These are phyloP conservation scores for Lachnum nothofagi DNA, from an alignment of 2,329 filamentous ascomycete species.

Conservation along the genomic window DNA sequence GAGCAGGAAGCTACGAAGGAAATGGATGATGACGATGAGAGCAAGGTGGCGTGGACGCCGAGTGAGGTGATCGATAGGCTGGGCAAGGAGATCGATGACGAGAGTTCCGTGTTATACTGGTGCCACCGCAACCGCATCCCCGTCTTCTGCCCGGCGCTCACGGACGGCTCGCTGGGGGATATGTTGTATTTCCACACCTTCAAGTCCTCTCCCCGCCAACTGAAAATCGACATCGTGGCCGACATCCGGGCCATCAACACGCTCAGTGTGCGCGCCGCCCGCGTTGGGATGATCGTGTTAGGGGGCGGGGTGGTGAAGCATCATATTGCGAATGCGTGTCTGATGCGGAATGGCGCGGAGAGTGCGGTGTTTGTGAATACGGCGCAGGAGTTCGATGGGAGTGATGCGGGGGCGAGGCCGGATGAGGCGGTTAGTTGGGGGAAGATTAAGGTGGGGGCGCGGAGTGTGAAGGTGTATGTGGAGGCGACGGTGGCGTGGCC, in stretches of 20 bases:
- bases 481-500: too few relatives aligned
- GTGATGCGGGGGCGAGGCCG: conserved; percentile 87
- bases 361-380: conserved; percentile 98
- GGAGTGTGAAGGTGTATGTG: conserved; percentile 76
- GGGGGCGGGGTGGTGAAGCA: conserved; percentile 96
- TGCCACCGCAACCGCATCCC: conserved; percentile 95
- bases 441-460: conserved; percentile 86
- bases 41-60: conserved; percentile 92
- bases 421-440: conserved; percentile 98
- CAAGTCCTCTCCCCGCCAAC: conserved; percentile 73
- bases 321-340: conserved; percentile 93
- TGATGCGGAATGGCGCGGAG: conserved; percentile 97
- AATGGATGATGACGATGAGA: conserved; percentile 52
- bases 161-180: conserved; percentile 89
- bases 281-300: conserved; percentile 90
- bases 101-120: conserved; percentile 89
- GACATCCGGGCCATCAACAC: conserved; percentile 93
- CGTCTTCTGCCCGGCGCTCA: conserved; percentile 92
- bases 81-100: conserved; percentile 89
- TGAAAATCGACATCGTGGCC: conserved; percentile 86
- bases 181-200: conserved; percentile 99
- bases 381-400: conserved; percentile 94
- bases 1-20: conserved; percentile 81
- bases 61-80: conserved; percentile 86
- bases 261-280: conserved; percentile 78